phyloP scores from a whole-genome alignment of 225 moss, liverwort and hornwort species.

The Pseudoscleropodium purum region DNA sequence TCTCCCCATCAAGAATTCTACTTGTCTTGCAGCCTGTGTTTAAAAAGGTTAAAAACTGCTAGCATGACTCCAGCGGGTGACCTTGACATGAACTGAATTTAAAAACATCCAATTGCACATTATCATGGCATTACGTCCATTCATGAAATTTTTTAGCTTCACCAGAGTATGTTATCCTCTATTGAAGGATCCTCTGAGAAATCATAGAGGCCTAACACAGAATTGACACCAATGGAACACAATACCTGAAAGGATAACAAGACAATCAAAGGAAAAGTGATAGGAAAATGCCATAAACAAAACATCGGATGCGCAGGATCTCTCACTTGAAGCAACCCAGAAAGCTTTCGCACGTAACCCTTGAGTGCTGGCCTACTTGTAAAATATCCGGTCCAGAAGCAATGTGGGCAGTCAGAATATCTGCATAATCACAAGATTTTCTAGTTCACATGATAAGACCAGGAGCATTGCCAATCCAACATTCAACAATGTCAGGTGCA shows the following conservation, averaged over 20 bases:
- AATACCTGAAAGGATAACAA: not conserved
- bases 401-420: constrained; percentile 74
- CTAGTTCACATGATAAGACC: not conserved
- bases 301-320: not conserved
- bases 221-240: not conserved
- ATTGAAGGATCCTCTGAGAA: not conserved
- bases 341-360: constrained; percentile 83
- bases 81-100: not conserved
- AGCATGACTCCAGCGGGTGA: not conserved
- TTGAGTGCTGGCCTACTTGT: constrained; percentile 81
- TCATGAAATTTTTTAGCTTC: not conserved
- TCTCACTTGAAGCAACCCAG: constrained; percentile 76
- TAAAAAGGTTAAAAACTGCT: not conserved
- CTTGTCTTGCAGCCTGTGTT: constrained; percentile 83
- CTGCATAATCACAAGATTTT: constrained; percentile 20
- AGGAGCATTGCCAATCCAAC: not conserved
- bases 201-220: not conserved
- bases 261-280: not conserved
- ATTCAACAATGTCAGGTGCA: not conserved
- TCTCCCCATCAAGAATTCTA: constrained; percentile 73
- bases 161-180: not conserved
- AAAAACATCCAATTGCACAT: not conserved
- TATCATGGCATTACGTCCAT: not conserved
- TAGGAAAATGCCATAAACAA: not conserved
- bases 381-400: constrained; percentile 99